These are phyloP conservation scores for Nakaseomyces nivariensis DNA, from an alignment of 1,139 yeast genomes.

Conservation along the genomic window DNA sequence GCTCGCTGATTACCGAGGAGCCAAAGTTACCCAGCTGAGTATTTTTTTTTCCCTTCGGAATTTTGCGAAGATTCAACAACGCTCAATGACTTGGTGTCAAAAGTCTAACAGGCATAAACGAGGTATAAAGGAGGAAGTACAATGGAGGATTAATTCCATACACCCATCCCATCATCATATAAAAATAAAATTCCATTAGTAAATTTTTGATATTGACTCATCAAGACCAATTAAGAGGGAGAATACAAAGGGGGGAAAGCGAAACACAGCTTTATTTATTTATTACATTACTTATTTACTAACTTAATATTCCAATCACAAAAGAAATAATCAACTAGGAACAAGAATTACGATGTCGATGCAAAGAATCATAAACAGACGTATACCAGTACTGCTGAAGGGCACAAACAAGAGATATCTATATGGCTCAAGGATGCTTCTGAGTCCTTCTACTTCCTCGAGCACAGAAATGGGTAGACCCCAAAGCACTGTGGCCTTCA, in stretches of 20 bases:
- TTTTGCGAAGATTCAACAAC: background rate
- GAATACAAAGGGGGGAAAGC: too few species aligned
- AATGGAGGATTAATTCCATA: too few species aligned
- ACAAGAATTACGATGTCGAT: background rate
- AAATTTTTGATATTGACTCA: too few species aligned
- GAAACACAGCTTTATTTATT: background rate
- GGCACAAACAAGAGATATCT: background rate
- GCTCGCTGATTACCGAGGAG: background rate
- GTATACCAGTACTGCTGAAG: slow-evolving; percentile 2
- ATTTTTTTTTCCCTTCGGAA: background rate
- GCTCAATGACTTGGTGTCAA: too few species aligned
- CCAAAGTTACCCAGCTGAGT: background rate
- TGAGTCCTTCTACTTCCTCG: background rate
- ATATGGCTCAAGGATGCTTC: background rate
- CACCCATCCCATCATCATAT: too few species aligned
- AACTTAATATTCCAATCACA: background rate
- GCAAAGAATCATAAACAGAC: background rate
- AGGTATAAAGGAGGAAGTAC: background rate
- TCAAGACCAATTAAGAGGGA: too few species aligned
- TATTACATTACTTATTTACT: background rate
- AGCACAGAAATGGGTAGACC: background rate
- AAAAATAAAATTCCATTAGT: too few species aligned
- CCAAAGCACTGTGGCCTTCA: background rate
- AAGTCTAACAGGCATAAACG: background rate
- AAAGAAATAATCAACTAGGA: background rate